These are phyloP conservation scores for Phytopythium vexans DNA, from an alignment of 352 stramenopile genomes.

Conservation along the genomic window DNA sequence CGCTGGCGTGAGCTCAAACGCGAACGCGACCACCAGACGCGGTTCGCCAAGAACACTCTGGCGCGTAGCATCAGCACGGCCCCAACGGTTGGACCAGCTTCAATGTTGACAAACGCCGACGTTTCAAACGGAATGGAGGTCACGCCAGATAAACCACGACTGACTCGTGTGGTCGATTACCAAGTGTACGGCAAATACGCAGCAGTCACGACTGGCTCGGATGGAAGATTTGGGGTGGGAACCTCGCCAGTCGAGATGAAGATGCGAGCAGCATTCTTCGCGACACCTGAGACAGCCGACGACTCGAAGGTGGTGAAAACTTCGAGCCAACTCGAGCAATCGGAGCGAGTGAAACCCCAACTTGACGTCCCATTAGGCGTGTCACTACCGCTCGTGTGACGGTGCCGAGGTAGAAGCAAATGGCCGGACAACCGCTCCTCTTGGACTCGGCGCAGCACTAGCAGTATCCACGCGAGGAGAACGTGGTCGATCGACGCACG, in stretches of 20 bases:
- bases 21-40: conserved; percentile 35
- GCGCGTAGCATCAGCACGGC: conserved; percentile 33
- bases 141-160: too few species aligned
- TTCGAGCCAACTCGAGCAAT: not conserved
- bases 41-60: conserved; percentile 34
- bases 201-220: too few species aligned
- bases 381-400: conserved; percentile 1
- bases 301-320: too few species aligned
- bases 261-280: conserved; percentile 3
- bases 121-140: too few species aligned
- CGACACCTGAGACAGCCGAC: not conserved
- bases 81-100: not conserved
- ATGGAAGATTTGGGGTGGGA: not conserved
- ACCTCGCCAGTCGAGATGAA: not conserved
- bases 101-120: not conserved
- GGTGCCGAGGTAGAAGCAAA: not conserved
- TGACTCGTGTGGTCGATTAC: too few species aligned
- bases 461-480: too few species aligned
- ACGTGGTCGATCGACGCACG: too few species aligned
- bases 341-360: not conserved
- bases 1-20: conserved; percentile 54
- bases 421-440: not conserved
- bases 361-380: not conserved
- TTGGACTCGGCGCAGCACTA: not conserved
- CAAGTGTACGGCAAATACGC: not conserved